A percentile compares a stretch with the other conserved stretches of the same genome.
Evolutionary conservation across 257 asterid species (phyloP).

Genomic region (Catharanthus roseus): DNA sequence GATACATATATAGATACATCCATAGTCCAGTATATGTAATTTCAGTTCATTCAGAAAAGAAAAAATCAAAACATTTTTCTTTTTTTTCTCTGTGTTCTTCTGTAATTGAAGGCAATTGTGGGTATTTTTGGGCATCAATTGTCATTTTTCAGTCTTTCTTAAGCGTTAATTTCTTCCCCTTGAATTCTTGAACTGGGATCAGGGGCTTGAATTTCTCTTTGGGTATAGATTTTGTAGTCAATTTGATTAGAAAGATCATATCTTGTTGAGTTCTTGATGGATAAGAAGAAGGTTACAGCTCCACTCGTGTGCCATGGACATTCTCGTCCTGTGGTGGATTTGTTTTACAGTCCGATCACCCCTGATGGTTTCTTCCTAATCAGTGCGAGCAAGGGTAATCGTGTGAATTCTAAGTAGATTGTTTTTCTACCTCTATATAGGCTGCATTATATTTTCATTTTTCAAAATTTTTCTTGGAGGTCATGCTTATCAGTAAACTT

Average conservation of each 20-base stretch:
- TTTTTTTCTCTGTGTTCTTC: constrained; percentile 15
- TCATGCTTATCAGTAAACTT: no score
- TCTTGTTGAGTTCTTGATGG: constrained; percentile 37
- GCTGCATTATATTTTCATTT: not conserved
- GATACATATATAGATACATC: constrained; percentile 20
- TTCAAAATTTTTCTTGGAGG: not conserved
- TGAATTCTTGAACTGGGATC: constrained; percentile 35
- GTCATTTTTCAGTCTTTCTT: not conserved
- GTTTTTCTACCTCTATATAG: not conserved
- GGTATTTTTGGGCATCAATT: constrained; percentile 24
- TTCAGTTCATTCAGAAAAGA: constrained; percentile 21
- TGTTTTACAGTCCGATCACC: constrained; percentile 89
- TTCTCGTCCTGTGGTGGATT: constrained; percentile 98
- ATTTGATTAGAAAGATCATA: constrained; percentile 10
- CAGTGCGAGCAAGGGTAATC: constrained; percentile 98
- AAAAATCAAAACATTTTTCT: constrained; percentile 10
- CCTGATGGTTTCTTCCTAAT: constrained; percentile 94
- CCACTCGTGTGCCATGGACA: constrained; percentile 99
- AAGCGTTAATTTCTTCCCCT: constrained; percentile 1
- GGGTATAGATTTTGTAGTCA: constrained; percentile 19
- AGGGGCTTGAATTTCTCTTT: constrained; percentile 23
- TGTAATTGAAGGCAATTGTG: constrained; percentile 42
- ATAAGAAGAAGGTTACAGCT: constrained; percentile 82
- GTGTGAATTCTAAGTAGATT: not conserved
- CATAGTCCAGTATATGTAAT: not conserved